Base-by-base conservation (phyloP, 2,329 filamentous ascomycete species). In the Sphaceloma murrayae region DNA sequence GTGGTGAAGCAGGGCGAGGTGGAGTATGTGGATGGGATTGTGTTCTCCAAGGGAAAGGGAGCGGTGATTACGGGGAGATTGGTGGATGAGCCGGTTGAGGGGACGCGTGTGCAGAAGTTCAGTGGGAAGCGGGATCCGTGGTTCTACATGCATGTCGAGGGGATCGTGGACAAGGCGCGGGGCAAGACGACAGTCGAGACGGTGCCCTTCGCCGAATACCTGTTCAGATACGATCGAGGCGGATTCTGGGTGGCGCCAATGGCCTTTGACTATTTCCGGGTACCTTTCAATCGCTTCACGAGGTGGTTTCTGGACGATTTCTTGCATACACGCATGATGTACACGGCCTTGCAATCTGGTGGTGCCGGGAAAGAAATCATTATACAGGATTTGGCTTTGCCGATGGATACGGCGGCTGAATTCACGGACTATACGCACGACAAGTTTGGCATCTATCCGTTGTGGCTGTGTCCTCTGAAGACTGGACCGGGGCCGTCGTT, bases 211-310 rank as follows among this genome's bases (percentile, higher is more conserved):
- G 62, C 63, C 2, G 79, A 83, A 54, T 84, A 84, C 58, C 72
- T 83, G 48, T 84, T 84, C 61, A 73, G 80, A 11, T 83, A 81
- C 61, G 78, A 84, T 57, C 72, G 79, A 26, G 80, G 78, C 34
- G 77, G 73, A 2, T 83, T 83, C 62, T 84, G 79, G 80, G 74
- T 74, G 3, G 79, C 74, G 7, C 63, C 63, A 16, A 74, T 77
- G 46, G 75, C 77, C 2, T 82, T 79, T 60, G 59, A 64, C 16
- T 83, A 82, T 60, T 82, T 82, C 58, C 55, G 70, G 26, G 73
- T 64, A 36, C 79, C 79, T 0, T 82, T 82, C 61, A 83, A 80
- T 63, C 66, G 70, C 26, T 58, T 75, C 51, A 82, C 78, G 0
- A 70, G 79, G 14, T 73, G 67, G 54, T 57, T 74, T n/a, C 65